Evolutionary conservation across 169 alveolate genomes (phyloP).

Genomic region (Cryptosporidium parvum): DNA sequence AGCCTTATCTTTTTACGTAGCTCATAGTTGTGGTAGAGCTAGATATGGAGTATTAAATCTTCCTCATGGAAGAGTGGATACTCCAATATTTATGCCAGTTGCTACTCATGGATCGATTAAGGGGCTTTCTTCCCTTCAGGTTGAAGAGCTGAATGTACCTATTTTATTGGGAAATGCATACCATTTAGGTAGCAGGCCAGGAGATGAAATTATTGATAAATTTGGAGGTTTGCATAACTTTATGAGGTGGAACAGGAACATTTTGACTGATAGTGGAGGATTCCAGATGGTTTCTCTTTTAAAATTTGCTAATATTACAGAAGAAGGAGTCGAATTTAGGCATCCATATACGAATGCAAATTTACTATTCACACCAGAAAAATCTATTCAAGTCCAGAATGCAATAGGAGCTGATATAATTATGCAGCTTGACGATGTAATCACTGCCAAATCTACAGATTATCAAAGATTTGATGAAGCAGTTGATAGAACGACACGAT

Average conservation of each 20-base stretch:
- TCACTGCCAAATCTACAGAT: constrained; percentile 83
- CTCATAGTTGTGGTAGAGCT: constrained; percentile 84
- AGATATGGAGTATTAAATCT: constrained; percentile 92
- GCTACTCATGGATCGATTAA: constrained; percentile 98
- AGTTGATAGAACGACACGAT: constrained; percentile 93
- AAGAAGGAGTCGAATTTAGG: constrained; percentile 95
- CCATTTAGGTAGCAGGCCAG: constrained; percentile 96
- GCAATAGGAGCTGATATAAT: constrained; percentile 96
- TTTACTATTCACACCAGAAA: constrained; percentile 96
- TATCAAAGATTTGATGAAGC: constrained; percentile 78
- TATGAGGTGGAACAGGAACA: constrained; percentile 92
- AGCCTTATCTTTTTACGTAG: constrained; percentile 76
- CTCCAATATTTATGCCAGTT: constrained; percentile 99
- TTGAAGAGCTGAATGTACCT: constrained; percentile 87
- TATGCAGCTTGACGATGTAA: constrained; percentile 99
- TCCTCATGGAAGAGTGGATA: constrained; percentile 95
- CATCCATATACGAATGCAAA: constrained; percentile 85
- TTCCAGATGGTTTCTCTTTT: constrained; percentile 94
- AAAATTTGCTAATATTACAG: constrained; percentile 90
- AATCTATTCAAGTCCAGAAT: constrained; percentile 93
- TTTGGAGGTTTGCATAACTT: constrained; percentile 94
- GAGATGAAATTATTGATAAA: constrained; percentile 89
- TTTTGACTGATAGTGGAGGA: constrained; percentile 99
- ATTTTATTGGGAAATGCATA: constrained; percentile 96
- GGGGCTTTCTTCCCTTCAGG: constrained; percentile 85